These are phyloP conservation scores for Penicillium tannophilum DNA, from an alignment of 495 filamentous ascomycete species.

Conservation along the genomic window DNA sequence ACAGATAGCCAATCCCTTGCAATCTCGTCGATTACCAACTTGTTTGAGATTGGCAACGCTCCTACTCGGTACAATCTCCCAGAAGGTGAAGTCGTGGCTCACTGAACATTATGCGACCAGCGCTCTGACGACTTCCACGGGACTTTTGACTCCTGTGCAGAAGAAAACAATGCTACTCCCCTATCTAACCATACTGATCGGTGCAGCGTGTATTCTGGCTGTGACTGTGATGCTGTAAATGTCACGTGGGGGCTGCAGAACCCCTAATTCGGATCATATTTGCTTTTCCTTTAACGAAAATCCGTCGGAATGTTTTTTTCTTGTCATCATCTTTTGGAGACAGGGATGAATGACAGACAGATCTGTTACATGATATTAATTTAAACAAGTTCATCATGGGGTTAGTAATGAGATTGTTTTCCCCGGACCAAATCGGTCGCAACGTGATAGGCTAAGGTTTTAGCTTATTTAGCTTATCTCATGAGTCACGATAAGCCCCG, in stretches of 20 bases:
- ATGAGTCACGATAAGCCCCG: constrained; percentile 11
- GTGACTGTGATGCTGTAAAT: constrained; percentile 15
- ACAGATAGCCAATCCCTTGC: constrained; percentile 19
- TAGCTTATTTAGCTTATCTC: constrained; percentile 16
- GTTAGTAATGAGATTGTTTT: neutral
- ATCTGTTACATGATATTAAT: neutral
- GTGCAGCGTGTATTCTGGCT: constrained; percentile 17
- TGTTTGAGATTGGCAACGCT: constrained; percentile 21
- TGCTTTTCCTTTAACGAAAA: neutral
- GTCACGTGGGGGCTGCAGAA: neutral
- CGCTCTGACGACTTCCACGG: constrained; percentile 2
- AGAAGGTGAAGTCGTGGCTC: constrained; percentile 25
- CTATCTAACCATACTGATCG: constrained; percentile 6
- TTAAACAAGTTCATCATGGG: neutral
- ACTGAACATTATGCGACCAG: constrained; percentile 13
- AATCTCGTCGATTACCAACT: constrained; percentile 20
- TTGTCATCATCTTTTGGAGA: neutral
- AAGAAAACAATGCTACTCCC: neutral
- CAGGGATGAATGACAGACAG: no score
- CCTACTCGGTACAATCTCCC: constrained; percentile 28
- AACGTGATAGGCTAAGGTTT: constrained; percentile 4
- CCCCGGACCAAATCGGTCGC: constrained; percentile 4
- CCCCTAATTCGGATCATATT: neutral
- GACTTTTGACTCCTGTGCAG: neutral
- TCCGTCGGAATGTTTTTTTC: neutral